Percentiles rank a stretch among this genome's conserved stretches.
These are phyloP conservation scores for Endoconidiophora laricicola DNA, from an alignment of 2,329 filamentous ascomycete genomes.

Conservation along the genomic window DNA sequence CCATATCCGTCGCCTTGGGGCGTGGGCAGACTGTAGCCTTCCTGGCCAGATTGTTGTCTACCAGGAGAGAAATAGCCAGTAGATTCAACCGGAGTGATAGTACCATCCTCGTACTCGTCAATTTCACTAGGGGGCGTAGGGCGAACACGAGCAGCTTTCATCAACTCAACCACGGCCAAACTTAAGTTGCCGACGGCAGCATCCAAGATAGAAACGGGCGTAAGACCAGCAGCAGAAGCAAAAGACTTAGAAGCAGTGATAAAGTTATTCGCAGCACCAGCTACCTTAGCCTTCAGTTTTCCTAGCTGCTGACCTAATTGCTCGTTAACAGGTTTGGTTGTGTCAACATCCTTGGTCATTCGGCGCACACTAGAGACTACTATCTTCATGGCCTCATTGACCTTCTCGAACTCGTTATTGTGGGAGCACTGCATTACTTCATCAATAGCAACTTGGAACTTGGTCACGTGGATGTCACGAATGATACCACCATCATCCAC, in stretches of 20 bases:
- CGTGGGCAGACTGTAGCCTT: slow-evolving; percentile 8
- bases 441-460: slow-evolving; percentile 87
- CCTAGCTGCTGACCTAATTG: slow-evolving; percentile 39
- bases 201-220: slow-evolving; percentile 83
- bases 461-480: slow-evolving; percentile 83
- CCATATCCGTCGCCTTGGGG: slow-evolving; percentile 4
- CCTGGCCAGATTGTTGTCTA: slow-evolving; percentile 17
- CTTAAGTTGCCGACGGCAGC: slow-evolving; percentile 85
- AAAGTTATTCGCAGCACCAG: slow-evolving; percentile 85
- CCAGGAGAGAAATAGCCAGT: slow-evolving; percentile 51
- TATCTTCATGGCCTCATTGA: slow-evolving; percentile 73
- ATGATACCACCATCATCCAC: slow-evolving; percentile 59
- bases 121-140: slow-evolving; percentile 58
- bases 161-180: slow-evolving; percentile 67
- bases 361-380: slow-evolving; percentile 69
- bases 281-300: slow-evolving; percentile 66
- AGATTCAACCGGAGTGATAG: slow-evolving; percentile 47
- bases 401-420: slow-evolving; percentile 51
- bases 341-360: slow-evolving; percentile 67
- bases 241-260: slow-evolving; percentile 94
- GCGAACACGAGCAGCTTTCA: slow-evolving; percentile 70
- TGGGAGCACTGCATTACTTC: slow-evolving; percentile 70
- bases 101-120: slow-evolving; percentile 59
- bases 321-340: slow-evolving; percentile 35
- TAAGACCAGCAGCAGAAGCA: slow-evolving; percentile 63